Base-by-base conservation (phyloP, 305 asterid genomes). In the Salvia sclarea region DNA sequence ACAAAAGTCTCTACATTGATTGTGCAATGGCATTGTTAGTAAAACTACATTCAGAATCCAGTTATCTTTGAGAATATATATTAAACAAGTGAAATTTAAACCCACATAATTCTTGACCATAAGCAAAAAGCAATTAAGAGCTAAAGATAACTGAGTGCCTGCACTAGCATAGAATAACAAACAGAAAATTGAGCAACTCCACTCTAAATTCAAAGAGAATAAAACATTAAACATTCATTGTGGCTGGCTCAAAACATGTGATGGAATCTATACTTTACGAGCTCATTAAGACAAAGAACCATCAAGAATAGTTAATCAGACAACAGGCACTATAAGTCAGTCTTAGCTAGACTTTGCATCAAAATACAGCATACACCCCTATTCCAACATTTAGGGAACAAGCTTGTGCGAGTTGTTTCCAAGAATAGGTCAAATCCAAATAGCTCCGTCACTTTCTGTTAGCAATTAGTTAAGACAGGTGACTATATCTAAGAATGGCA, bases 151-250 rank as follows among this genome's bases (percentile, higher is more conserved):
- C 9, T 33, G 14, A 49, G 52, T 50, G 14, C 24, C 33, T 54
- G 44, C 21, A 53, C 38, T 25, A 31, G 41, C 41, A 43, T 20
- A 17, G 41, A 22, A 14, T 24, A 8, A 40, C 48, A 33, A 13
- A 13, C 38, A 59, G 48, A 73, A 49, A 59, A 48, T 11, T 20
- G 10, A 17, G 56, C 55, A 73, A 59, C 72, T 59, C n/a, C 57
- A 38, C 48, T 52, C 14, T 62, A 40, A n/a, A 66, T 48, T 14
- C 8, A 31, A 54, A 33, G 28, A 21, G 49, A n/a, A n/a, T n/a
- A n/a, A n/a, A n/a, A n/a, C n/a, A n/a, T n/a, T n/a, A n/a, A n/a
- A n/a, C n/a, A n/a, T n/a, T n/a, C n/a, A n/a, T n/a, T n/a, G n/a
- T n/a, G n/a, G n/a, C n/a, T n/a, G n/a, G n/a, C n/a, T 22, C 45